A percentile compares a stretch with the other conserved stretches of the same genome.
Evolutionary conservation across 2,329 filamentous ascomycete genomes (phyloP).

Genomic region (Parascedosporium putredinis): DNA sequence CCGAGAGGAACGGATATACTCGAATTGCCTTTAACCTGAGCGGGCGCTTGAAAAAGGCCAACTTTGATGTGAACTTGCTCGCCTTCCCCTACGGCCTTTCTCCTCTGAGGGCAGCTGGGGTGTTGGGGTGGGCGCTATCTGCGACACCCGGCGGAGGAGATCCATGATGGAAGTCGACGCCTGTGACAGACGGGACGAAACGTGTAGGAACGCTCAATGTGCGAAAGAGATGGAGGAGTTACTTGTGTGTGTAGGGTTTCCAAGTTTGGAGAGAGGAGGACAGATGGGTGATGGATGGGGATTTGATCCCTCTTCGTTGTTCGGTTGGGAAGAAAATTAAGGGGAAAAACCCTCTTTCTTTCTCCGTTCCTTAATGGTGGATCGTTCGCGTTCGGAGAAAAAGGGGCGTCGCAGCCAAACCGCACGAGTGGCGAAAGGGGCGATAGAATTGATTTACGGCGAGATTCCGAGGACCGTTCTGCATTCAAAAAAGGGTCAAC

Average conservation of each 20-base stretch:
- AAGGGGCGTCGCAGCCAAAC: neutral
- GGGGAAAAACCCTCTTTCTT: neutral
- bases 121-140: constrained; percentile 33
- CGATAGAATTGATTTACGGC: neutral
- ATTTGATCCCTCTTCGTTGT: too few species aligned
- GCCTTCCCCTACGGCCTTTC: constrained; percentile 30
- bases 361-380: too few species aligned
- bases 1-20: constrained; percentile 86
- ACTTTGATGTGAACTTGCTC: constrained; percentile 33
- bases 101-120: constrained; percentile 41
- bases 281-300: neutral
- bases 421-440: constrained; percentile 1
- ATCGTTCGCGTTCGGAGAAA: neutral
- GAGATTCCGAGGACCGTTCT: too few species aligned
- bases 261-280: neutral
- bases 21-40: constrained; percentile 84
- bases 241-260: too few species aligned
- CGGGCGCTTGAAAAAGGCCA: constrained; percentile 77
- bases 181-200: neutral
- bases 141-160: constrained; percentile 45
- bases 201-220: neutral
- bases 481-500: neutral
- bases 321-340: neutral
- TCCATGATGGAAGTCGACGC: constrained; percentile 35
- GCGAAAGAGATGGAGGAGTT: too few species aligned